phyloP scores from a whole-genome alignment of 306 rosid genomes.

The Boehmeria nivea region DNA sequence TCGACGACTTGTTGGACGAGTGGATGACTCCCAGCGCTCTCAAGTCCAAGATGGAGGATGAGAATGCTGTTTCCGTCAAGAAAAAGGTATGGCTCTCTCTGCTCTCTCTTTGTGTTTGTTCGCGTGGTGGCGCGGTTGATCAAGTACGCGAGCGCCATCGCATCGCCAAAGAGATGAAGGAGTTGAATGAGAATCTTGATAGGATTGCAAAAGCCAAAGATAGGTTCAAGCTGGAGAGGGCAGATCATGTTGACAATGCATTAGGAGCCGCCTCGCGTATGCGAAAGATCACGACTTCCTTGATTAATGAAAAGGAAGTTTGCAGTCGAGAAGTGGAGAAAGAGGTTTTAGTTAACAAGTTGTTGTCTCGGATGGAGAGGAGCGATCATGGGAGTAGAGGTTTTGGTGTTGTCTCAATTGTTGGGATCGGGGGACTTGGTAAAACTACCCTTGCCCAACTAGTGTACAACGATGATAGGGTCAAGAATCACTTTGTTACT shows the following conservation, averaged over 20 bases:
- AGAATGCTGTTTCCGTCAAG: too few relatives aligned
- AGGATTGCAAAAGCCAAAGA: too few relatives aligned
- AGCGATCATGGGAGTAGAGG: not conserved
- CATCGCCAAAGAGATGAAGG: too few relatives aligned
- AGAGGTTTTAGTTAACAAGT: not conserved
- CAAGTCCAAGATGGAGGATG: too few relatives aligned
- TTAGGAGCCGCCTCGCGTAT: not conserved
- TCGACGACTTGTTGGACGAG: too few relatives aligned
- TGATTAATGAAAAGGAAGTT: slow-evolving; percentile 4
- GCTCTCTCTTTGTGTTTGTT: not conserved
- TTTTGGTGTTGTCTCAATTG: slow-evolving; percentile 2
- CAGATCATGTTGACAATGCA: too few relatives aligned
- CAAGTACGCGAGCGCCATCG: too few relatives aligned
- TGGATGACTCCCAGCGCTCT: too few relatives aligned
- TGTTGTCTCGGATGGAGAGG: not conserved
- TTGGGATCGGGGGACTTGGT: slow-evolving; percentile 28
- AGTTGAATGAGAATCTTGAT: too few relatives aligned
- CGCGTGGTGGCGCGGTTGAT: too few relatives aligned
- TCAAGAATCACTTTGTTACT: slow-evolving; percentile 2
- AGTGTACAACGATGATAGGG: slow-evolving; percentile 2
- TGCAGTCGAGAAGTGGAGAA: slow-evolving; percentile 16
- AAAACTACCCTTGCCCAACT: slow-evolving; percentile 19
- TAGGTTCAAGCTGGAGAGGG: too few relatives aligned
- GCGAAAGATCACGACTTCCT: not conserved
- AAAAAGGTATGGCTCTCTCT: too few relatives aligned